phyloP scores from a whole-genome alignment of 1,139 yeast genomes.

The Blastobotrys niveus region DNA sequence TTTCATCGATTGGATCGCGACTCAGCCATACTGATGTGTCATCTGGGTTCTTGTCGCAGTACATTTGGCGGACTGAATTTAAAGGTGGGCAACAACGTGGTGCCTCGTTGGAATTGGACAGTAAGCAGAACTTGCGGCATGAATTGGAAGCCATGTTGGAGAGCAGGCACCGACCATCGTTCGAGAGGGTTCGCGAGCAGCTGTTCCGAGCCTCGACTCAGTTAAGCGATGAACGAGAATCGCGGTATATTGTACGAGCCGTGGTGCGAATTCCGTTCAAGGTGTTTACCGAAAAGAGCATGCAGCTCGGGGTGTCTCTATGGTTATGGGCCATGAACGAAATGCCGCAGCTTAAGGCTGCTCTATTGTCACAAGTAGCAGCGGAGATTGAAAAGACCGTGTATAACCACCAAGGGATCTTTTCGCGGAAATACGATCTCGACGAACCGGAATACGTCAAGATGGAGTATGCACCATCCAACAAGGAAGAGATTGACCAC shows the following conservation, averaged over 20 bases:
- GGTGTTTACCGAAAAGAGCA: slow-evolving; percentile 52
- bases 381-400: slow-evolving; percentile 65
- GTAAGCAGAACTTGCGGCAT: slow-evolving; percentile 20
- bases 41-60: slow-evolving; percentile 72
- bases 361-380: slow-evolving; percentile 65
- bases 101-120: slow-evolving; percentile 26
- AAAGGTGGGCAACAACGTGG: slow-evolving; percentile 30
- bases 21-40: slow-evolving; percentile 47
- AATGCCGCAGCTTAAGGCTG: slow-evolving; percentile 50
- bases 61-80: slow-evolving; percentile 53
- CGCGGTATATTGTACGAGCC: slow-evolving; percentile 23
- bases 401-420: slow-evolving; percentile 57
- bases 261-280: slow-evolving; percentile 66
- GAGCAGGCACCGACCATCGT: slow-evolving; percentile 7
- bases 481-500: slow-evolving; percentile 53
- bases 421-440: slow-evolving; percentile 54
- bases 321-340: slow-evolving; percentile 83
- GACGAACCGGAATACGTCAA: slow-evolving; percentile 55
- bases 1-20: slow-evolving; percentile 24
- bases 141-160: slow-evolving; percentile 16
- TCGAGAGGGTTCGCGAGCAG: slow-evolving; percentile 27
- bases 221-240: slow-evolving; percentile 23
- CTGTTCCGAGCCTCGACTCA: slow-evolving; percentile 29
- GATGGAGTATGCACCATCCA: slow-evolving; percentile 91
- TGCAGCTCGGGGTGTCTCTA: slow-evolving; percentile 63